These are phyloP conservation scores for Talaromyces stipitatus DNA, from an alignment of 495 filamentous ascomycete genomes.

Conservation along the genomic window DNA sequence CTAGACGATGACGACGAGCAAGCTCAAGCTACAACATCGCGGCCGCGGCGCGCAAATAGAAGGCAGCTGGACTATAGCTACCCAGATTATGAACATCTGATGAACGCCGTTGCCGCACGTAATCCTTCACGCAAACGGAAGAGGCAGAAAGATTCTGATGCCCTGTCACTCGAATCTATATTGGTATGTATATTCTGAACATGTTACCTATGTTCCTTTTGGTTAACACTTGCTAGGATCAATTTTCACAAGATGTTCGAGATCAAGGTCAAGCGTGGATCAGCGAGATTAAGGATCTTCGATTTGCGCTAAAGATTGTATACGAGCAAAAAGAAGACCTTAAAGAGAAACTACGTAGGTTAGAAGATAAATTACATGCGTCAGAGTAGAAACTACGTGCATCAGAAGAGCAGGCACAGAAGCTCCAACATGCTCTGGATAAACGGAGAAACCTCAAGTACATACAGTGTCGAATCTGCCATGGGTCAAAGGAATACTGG, in stretches of 20 bases:
- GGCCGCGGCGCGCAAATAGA: background rate
- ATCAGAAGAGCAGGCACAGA: too few relatives aligned
- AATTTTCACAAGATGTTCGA: background rate
- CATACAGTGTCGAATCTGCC: too few relatives aligned
- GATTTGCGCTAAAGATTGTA: background rate
- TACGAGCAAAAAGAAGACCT: background rate
- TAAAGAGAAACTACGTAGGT: too few relatives aligned
- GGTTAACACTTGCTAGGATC: background rate
- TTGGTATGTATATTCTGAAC: background rate
- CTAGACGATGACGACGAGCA: background rate
- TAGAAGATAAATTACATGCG: too few relatives aligned
- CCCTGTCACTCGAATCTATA: background rate
- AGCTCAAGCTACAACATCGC: background rate
- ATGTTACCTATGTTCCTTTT: background rate
- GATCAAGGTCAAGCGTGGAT: background rate
- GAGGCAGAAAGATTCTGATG: background rate
- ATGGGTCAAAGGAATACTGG: too few relatives aligned
- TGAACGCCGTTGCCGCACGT: background rate
- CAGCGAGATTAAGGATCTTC: background rate
- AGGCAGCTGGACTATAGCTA: background rate
- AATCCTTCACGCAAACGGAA: background rate
- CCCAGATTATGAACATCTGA: background rate
- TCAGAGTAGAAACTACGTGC: too few relatives aligned
- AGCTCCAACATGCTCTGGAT: too few relatives aligned
- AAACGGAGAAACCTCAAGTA: too few relatives aligned